phyloP scores from a whole-genome alignment of 1,284 basidiomycete genomes.

The Puccinia sorghi region DNA sequence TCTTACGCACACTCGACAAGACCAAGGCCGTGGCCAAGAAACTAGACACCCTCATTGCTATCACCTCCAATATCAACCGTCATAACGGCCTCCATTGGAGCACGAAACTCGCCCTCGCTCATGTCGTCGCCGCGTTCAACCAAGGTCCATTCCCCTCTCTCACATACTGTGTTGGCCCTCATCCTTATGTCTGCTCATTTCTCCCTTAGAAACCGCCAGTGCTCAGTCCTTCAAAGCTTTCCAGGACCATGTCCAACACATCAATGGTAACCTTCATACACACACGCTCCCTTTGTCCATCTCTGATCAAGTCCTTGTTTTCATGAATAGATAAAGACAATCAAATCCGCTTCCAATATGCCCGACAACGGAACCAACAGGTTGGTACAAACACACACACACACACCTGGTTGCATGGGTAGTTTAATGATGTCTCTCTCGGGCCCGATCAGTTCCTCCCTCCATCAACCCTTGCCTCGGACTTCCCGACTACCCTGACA shows the following conservation, averaged over 20 bases:
- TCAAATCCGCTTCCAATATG: neutral
- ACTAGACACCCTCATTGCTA: neutral
- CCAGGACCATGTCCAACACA: neutral
- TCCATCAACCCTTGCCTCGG: neutral
- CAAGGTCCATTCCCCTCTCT: neutral
- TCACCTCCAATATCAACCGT: neutral
- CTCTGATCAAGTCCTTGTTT: neutral
- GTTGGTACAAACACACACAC: neutral
- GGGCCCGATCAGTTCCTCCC: neutral
- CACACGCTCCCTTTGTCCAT: neutral
- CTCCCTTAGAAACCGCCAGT: neutral
- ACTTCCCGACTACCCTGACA: neutral
- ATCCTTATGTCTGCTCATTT: neutral
- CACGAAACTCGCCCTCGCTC: neutral
- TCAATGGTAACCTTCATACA: neutral
- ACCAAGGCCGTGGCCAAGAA: neutral
- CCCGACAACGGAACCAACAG: neutral
- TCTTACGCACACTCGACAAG: neutral
- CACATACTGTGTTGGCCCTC: neutral
- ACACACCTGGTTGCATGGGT: no score
- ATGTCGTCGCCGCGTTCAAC: neutral
- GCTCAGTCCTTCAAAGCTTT: neutral
- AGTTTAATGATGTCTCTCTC: no score
- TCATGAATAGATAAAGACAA: constrained; percentile 1
- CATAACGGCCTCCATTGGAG: neutral